A percentile compares a stretch with the other conserved stretches of the same genome.
Evolutionary conservation across 805 yeast genomes (phyloP).

Genomic region (Starmerella floricola): DNA sequence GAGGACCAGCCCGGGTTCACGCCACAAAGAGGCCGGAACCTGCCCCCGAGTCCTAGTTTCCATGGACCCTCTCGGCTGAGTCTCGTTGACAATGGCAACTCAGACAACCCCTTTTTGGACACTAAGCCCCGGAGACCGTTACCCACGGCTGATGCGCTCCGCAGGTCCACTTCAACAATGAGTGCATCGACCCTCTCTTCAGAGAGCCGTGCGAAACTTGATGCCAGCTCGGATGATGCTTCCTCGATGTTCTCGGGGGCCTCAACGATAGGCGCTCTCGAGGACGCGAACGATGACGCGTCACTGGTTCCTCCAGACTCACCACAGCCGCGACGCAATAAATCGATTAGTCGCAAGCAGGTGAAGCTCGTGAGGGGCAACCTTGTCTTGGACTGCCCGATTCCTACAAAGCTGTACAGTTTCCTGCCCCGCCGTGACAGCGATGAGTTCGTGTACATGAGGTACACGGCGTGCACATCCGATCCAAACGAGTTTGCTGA

Average conservation of each 20-base stretch:
- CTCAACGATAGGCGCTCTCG: conserved; percentile 8
- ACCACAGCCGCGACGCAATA: conserved; percentile 48
- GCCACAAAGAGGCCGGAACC: not conserved
- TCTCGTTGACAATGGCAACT: too few relatives aligned
- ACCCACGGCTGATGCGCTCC: conserved; percentile 11
- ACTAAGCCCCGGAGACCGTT: conserved; percentile 5
- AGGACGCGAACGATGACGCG: conserved; percentile 3
- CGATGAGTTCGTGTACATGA: conserved; percentile 91
- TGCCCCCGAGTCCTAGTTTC: conserved; percentile 3
- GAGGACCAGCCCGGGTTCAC: conserved; percentile 2
- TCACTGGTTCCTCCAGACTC: conserved; percentile 19
- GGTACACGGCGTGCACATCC: conserved; percentile 92
- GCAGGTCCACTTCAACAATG: conserved; percentile 12
- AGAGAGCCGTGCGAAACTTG: conserved; percentile 3
- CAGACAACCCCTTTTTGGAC: not conserved
- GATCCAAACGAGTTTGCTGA: conserved; percentile 75
- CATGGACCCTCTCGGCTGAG: conserved; percentile 9
- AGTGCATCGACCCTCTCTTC: conserved; percentile 14
- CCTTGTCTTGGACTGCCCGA: conserved; percentile 83
- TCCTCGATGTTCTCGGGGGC: conserved; percentile 7
- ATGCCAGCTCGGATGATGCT: conserved; percentile 11
- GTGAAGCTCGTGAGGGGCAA: conserved; percentile 69
- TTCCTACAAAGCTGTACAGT: conserved; percentile 75
- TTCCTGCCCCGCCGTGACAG: conserved; percentile 78
- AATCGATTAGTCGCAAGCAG: conserved; percentile 56